Evolutionary conservation across 495 filamentous ascomycete genomes (phyloP).

Genomic region (Immersiella caudata): DNA sequence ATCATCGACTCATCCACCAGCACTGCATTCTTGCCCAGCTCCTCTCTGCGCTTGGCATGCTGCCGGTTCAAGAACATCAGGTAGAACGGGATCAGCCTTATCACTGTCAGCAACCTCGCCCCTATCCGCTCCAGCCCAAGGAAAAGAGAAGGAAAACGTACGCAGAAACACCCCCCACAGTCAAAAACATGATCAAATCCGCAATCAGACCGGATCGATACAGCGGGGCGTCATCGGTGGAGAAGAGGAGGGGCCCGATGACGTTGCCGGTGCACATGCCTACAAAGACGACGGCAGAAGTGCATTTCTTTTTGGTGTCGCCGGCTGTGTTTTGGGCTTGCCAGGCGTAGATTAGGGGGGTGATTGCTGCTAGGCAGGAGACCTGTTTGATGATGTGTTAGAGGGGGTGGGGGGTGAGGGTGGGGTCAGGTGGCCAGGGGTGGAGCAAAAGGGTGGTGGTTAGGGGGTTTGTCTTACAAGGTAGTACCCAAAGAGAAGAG

Average conservation of each 20-base stretch:
- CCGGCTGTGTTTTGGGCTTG: slow-evolving; percentile 67
- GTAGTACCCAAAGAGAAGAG: slow-evolving; percentile 46
- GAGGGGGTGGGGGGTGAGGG: too few relatives aligned
- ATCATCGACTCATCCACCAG: slow-evolving; percentile 46
- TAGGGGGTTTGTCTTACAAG: too few relatives aligned
- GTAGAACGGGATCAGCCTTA: slow-evolving; percentile 50
- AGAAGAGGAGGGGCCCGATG: slow-evolving; percentile 63
- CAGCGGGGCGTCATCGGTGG: slow-evolving; percentile 60
- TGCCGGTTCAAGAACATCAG: slow-evolving; percentile 52
- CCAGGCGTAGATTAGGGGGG: slow-evolving; percentile 68
- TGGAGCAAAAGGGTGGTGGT: too few relatives aligned
- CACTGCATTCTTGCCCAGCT: slow-evolving; percentile 47
- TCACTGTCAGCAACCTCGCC: too few relatives aligned
- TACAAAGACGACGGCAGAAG: slow-evolving; percentile 61
- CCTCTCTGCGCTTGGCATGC: slow-evolving; percentile 48
- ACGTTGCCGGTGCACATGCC: slow-evolving; percentile 66
- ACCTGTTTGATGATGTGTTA: too few relatives aligned
- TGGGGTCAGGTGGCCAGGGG: too few relatives aligned
- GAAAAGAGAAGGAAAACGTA: too few relatives aligned
- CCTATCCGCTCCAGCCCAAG: too few relatives aligned
- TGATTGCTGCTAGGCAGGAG: slow-evolving; percentile 45
- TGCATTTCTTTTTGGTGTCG: slow-evolving; percentile 69
- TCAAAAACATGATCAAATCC: slow-evolving; percentile 48
- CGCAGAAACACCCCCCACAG: slow-evolving; percentile 40
- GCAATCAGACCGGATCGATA: slow-evolving; percentile 61